Conservation (phyloP, 2,329 filamentous ascomycete species). For the Catunica adiposa region DNA sequence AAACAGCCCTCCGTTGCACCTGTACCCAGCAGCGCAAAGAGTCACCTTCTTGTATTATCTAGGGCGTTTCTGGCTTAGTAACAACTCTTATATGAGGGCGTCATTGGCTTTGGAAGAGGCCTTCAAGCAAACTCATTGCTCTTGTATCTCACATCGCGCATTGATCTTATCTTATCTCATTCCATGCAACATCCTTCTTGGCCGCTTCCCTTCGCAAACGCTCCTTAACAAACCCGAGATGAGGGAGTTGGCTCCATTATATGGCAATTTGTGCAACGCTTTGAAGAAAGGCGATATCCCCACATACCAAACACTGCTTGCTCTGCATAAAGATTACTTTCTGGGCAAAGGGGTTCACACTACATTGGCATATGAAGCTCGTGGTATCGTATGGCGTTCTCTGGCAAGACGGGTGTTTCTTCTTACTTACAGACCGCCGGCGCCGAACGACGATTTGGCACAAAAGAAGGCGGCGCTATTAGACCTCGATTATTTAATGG, state of each 20-base stretch:
- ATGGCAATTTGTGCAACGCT: conserved; percentile 55
- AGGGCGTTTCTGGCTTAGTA: conserved; percentile 75
- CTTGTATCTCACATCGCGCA: conserved; percentile 55
- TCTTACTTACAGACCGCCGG: conserved; percentile 56
- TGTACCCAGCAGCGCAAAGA: conserved; percentile 72
- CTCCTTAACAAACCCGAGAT: conserved; percentile 60
- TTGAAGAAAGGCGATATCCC: conserved; percentile 60
- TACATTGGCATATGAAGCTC: conserved; percentile 58
- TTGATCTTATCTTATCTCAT: conserved; percentile 74
- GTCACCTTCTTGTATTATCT: conserved; percentile 93
- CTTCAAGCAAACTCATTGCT: conserved; percentile 49
- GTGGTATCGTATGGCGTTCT: conserved; percentile 70
- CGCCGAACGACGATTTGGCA: conserved; percentile 29
- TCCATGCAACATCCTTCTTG: conserved; percentile 66
- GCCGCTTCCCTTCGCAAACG: conserved; percentile 54
- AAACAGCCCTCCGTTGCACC: conserved; percentile 61
- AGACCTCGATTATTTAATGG: conserved; percentile 51
- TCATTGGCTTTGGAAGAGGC: conserved; percentile 60
- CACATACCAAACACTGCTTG: conserved; percentile 53
- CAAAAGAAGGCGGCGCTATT: conserved; percentile 55
- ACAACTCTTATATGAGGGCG: conserved; percentile 66
- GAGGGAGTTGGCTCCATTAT: conserved; percentile 43
- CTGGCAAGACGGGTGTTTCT: conserved; percentile 64
- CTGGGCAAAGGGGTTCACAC: conserved; percentile 59
- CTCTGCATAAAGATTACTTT: conserved; percentile 52